phyloP scores from a whole-genome alignment of 768 basidiomycete genomes.

The Aureoboletus auriporus region DNA sequence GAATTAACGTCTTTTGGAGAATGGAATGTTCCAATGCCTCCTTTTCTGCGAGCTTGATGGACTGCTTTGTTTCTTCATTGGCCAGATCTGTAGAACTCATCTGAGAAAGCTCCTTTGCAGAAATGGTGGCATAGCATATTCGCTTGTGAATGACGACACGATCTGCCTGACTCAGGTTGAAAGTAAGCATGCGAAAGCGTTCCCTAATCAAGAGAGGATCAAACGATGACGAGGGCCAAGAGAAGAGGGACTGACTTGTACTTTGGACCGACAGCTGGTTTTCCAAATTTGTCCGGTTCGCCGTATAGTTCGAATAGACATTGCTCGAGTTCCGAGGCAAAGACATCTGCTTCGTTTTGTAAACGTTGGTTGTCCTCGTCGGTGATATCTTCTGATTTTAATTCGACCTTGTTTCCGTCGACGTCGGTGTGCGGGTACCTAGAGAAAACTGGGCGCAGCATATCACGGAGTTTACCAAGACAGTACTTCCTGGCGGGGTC shows the following conservation, averaged over 20 bases:
- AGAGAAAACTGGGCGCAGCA: conserved; percentile 67
- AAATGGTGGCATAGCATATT: conserved; percentile 63
- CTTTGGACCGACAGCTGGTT: conserved; percentile 60
- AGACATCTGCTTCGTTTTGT: conserved; percentile 55
- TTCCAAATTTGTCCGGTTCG: conserved; percentile 72
- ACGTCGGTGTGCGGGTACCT: conserved; percentile 57
- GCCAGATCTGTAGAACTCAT: conserved; percentile 90
- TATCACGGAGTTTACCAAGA: conserved; percentile 66
- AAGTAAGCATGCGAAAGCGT: conserved; percentile 86
- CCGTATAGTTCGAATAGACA: conserved; percentile 72
- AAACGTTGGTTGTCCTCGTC: conserved; percentile 57
- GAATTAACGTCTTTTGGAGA: conserved; percentile 59
- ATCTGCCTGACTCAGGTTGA: conserved; percentile 82
- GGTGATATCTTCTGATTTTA: conserved; percentile 51
- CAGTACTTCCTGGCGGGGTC: conserved; percentile 81
- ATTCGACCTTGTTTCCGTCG: conserved; percentile 34
- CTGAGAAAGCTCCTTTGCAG: conserved; percentile 67
- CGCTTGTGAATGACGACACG: conserved; percentile 75
- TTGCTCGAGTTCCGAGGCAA: conserved; percentile 69
- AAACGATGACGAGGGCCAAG: not conserved
- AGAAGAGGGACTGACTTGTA: conserved; percentile 62
- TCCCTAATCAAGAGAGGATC: conserved; percentile 46
- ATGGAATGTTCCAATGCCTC: conserved; percentile 85
- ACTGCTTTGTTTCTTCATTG: conserved; percentile 79
- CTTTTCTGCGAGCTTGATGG: conserved; percentile 77